phyloP scores from a whole-genome alignment of 768 basidiomycete species.

The Hydnomerulius pinastri region DNA sequence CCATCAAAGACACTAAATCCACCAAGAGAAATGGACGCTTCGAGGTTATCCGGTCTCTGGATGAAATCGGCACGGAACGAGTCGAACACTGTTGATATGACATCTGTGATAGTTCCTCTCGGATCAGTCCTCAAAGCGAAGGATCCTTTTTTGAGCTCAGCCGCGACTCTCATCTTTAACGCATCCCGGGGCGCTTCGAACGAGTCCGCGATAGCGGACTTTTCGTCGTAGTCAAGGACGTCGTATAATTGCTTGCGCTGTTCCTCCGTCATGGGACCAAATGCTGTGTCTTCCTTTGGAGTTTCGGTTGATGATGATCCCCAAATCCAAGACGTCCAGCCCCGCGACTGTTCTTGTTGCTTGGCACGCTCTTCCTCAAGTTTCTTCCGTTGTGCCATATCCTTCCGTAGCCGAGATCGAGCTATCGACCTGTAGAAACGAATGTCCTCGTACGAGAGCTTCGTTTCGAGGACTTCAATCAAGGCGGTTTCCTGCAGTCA shows the following conservation, averaged over 20 bases:
- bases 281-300: slow-evolving; percentile 52
- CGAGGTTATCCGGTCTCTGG: slow-evolving; percentile 86
- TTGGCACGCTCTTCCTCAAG: slow-evolving; percentile 68
- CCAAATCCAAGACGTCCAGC: slow-evolving; percentile 84
- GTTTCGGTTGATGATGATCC: slow-evolving; percentile 50
- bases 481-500: slow-evolving; percentile 47
- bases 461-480: slow-evolving; percentile 72
- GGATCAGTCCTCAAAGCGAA: slow-evolving; percentile 82
- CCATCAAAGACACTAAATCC: slow-evolving; percentile 90
- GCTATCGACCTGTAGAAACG: slow-evolving; percentile 97
- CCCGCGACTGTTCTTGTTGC: slow-evolving; percentile 51
- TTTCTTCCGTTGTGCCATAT: slow-evolving; percentile 66
- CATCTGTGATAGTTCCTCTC: slow-evolving; percentile 60
- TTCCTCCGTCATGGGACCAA: slow-evolving; percentile 81
- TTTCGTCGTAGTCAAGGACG: slow-evolving; percentile 90
- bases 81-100: slow-evolving; percentile 87
- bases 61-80: slow-evolving; percentile 80
- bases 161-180: slow-evolving; percentile 70
- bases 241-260: slow-evolving; percentile 90
- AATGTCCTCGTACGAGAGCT: slow-evolving; percentile 91
- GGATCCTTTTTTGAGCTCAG: slow-evolving; percentile 84
- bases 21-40: slow-evolving; percentile 80
- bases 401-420: slow-evolving; percentile 83
- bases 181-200: slow-evolving; percentile 79
- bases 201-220: slow-evolving; percentile 65